Conservation (phyloP, 345 rosid species). For the Populus euphratica region DNA sequence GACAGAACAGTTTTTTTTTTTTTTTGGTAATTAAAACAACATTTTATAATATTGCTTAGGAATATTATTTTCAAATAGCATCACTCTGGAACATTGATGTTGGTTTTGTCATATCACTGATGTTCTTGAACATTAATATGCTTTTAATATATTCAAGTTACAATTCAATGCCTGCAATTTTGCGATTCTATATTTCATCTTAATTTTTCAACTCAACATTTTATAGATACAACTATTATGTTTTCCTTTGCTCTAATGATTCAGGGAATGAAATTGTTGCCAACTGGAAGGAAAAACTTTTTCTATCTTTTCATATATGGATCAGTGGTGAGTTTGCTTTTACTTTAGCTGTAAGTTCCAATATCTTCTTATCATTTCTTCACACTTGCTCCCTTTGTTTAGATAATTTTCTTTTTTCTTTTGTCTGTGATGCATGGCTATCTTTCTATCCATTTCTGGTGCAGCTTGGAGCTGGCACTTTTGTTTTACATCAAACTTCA, state of each 20-base stretch:
- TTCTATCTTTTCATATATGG: conserved; percentile 64
- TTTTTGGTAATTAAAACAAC: not conserved
- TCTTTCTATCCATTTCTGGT: conserved; percentile 23
- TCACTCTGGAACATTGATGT: not conserved
- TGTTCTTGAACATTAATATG: not conserved
- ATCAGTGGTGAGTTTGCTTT: conserved; percentile 54
- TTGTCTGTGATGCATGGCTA: conserved; percentile 1
- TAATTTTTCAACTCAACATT: not conserved
- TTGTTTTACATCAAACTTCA: conserved; percentile 74
- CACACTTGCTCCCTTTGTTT: not conserved
- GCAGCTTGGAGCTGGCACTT: conserved; percentile 87
- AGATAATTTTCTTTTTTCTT: not conserved
- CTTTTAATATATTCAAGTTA: not conserved
- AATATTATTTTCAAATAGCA: not conserved
- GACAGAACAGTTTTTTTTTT: not conserved
- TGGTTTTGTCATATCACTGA: not conserved
- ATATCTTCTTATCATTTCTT: not conserved
- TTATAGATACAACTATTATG: not conserved
- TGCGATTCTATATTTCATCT: not conserved
- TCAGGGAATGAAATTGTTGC: conserved; percentile 77
- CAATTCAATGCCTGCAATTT: not conserved
- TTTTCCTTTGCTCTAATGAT: conserved; percentile 3
- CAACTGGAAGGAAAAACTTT: conserved; percentile 63
- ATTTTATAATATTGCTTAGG: not conserved
- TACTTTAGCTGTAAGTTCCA: not conserved